These are phyloP conservation scores for Mucor ambiguus DNA, from an alignment of 371 early-diverging fungal genomes.

Conservation along the genomic window DNA sequence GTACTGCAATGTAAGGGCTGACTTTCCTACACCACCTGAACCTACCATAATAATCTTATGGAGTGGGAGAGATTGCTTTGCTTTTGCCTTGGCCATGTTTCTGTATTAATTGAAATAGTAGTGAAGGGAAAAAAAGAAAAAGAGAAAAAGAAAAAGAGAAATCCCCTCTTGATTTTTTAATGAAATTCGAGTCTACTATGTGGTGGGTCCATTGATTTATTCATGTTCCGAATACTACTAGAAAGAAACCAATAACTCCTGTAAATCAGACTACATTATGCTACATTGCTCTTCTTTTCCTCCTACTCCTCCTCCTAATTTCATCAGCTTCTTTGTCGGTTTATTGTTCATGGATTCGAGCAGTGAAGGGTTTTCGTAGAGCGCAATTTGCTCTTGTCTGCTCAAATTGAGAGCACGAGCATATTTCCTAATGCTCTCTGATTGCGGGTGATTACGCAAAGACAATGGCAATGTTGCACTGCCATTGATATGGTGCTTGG, in stretches of 20 bases:
- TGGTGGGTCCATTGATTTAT: not conserved
- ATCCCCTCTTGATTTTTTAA: not conserved
- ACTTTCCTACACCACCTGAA: slow-evolving; percentile 93
- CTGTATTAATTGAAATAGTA: not conserved
- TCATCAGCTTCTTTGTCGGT: not conserved
- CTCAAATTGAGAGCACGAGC: slow-evolving; percentile 37
- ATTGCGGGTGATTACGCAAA: slow-evolving; percentile 37
- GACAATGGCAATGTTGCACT: not conserved
- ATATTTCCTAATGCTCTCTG: slow-evolving; percentile 38
- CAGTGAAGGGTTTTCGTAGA: slow-evolving; percentile 38
- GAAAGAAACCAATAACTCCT: not conserved
- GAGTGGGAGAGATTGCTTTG: slow-evolving; percentile 70
- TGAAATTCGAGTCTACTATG: too few species aligned
- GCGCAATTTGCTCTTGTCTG: slow-evolving; percentile 37
- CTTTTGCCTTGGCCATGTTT: slow-evolving; percentile 37
- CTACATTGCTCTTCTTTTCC: slow-evolving; percentile 17
- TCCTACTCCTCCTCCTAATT: slow-evolving; percentile 11
- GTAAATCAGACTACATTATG: slow-evolving; percentile 6
- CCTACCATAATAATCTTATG: slow-evolving; percentile 95
- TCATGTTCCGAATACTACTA: slow-evolving; percentile 2
- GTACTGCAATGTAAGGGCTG: slow-evolving; percentile 89
- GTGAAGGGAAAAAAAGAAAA: slow-evolving; percentile 5
- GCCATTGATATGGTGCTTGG: slow-evolving; percentile 4
- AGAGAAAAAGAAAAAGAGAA: slow-evolving; percentile 7
- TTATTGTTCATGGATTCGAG: slow-evolving; percentile 15